A percentile compares a stretch with the other conserved stretches of the same genome.
Conservation (phyloP, 2,329 filamentous ascomycete genomes). For the Myotisia sp. region DNA sequence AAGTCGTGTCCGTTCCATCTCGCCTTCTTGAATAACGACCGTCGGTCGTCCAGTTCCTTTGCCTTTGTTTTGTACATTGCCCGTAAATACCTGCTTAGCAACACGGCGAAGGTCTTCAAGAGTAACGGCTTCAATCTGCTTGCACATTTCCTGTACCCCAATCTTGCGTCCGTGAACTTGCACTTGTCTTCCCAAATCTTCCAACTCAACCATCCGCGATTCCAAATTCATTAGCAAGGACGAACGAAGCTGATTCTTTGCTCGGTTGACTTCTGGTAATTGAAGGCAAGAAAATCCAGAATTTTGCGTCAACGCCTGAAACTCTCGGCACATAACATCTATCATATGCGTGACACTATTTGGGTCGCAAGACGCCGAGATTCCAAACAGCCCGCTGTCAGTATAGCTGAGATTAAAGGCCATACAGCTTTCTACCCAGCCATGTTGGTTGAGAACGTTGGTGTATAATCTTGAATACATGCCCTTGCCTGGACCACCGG, state of each 20-base stretch:
- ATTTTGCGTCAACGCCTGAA: conserved; percentile 62
- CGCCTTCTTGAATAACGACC: conserved; percentile 84
- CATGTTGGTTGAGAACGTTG: conserved; percentile 92
- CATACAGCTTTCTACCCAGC: conserved; percentile 91
- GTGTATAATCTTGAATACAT: conserved; percentile 99
- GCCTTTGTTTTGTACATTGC: conserved; percentile 59
- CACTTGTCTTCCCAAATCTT: conserved; percentile 86
- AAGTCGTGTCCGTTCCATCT: conserved; percentile 53
- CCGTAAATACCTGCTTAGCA: conserved; percentile 62
- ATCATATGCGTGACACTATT: conserved; percentile 69
- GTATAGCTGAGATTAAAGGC: conserved; percentile 97
- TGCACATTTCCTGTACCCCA: conserved; percentile 85
- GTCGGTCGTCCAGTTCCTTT: conserved; percentile 76
- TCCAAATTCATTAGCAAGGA: conserved; percentile 95
- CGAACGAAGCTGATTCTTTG: conserved; percentile 90
- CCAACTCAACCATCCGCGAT: conserved; percentile 90
- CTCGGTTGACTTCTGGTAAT: conserved; percentile 66
- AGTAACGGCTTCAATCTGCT: conserved; percentile 66
- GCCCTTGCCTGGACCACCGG: conserved; percentile 90
- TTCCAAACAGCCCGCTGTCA: conserved; percentile 88
- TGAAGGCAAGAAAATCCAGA: conserved; percentile 59
- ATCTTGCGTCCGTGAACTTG: conserved; percentile 94
- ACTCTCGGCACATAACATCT: conserved; percentile 85
- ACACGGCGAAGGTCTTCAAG: conserved; percentile 70
- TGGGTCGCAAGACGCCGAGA: conserved; percentile 72